Evolutionary conservation across 2,329 filamentous ascomycete genomes (phyloP), one percentile per base, ranked within the genome.

Genomic region (Fusarium sp.): DNA sequence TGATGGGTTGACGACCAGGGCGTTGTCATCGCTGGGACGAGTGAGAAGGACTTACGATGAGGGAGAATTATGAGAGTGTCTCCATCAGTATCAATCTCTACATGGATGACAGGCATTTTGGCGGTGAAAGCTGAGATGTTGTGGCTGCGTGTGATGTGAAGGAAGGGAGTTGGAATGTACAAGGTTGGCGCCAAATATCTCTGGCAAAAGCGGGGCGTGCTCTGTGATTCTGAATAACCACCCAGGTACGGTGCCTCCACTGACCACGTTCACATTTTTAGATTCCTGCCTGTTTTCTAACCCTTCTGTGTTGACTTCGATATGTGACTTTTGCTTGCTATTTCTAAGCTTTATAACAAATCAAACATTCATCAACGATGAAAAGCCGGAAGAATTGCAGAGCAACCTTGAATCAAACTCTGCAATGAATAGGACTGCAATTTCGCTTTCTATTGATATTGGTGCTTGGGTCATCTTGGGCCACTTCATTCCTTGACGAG

Each of bases 11-110:
- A 50, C 1, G 25, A 1, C 25, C 16, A 13, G 6, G 18, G 4
- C 3, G 47, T 9, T 29, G 6, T n/a, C 45, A 50, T 50, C 22
- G 3, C 25, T 29, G 2, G 5, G 2, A 2, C 16, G 1, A n/a
- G 47, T 25, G 0, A 6, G 9, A 2, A 3, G 1, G 6, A 5
- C 47, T 16, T 4, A 4, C 29, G 0, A 40, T 27, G 29, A 0
- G 22, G 58, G 3, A 66, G 36, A 1, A 63, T 16, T 11, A 66
- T 66, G 0, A 63, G 5, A 4, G 29, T 45, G 5, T 66, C 64
- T 3, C 64, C 64, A 20, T 66, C 45, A 7, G 58, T 13, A 8
- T 66, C 58, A 13, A 66, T 25, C 1, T 63, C 33, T 5, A 66
- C 5, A 14, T 27, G 8, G 8, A 10, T 29, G 10, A 25, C 10